Evolutionary conservation across 1,284 basidiomycete species (phyloP).

Genomic region (Cutaneotrichosporon dermatis): DNA sequence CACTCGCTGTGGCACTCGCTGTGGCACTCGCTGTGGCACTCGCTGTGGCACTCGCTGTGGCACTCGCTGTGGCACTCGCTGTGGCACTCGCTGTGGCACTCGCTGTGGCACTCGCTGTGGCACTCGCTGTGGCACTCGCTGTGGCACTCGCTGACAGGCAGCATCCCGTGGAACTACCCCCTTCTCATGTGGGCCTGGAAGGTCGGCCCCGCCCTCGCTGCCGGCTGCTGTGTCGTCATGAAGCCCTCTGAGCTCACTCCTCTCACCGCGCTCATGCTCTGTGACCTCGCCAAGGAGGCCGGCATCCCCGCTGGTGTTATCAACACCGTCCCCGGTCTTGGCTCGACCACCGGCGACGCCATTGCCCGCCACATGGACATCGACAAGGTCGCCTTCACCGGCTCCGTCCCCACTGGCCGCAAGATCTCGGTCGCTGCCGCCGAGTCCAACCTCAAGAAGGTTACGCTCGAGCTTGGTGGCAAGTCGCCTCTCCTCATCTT

Average conservation of each 20-base stretch:
- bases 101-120: neutral
- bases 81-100: neutral
- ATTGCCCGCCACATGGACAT: constrained; percentile 70
- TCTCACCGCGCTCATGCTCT: constrained; percentile 69
- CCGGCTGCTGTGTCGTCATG: constrained; percentile 47
- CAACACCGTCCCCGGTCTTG: constrained; percentile 79
- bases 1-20: neutral
- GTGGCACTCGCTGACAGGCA: constrained; percentile 35
- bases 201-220: constrained; percentile 80
- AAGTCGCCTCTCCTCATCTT: constrained; percentile 52
- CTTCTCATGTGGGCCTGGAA: constrained; percentile 93
- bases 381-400: constrained; percentile 63
- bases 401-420: constrained; percentile 70
- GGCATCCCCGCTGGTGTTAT: constrained; percentile 88
- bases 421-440: constrained; percentile 79
- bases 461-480: constrained; percentile 56
- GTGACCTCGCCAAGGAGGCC: constrained; percentile 32
- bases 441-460: constrained; percentile 74
- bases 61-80: too few species aligned
- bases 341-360: constrained; percentile 76
- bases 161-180: constrained; percentile 89
- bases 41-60: neutral
- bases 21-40: too few species aligned
- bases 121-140: too few species aligned
- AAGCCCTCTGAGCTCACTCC: constrained; percentile 88